phyloP scores from a whole-genome alignment of 2,329 filamentous ascomycete species.

The Arthroderma uncinatum region DNA sequence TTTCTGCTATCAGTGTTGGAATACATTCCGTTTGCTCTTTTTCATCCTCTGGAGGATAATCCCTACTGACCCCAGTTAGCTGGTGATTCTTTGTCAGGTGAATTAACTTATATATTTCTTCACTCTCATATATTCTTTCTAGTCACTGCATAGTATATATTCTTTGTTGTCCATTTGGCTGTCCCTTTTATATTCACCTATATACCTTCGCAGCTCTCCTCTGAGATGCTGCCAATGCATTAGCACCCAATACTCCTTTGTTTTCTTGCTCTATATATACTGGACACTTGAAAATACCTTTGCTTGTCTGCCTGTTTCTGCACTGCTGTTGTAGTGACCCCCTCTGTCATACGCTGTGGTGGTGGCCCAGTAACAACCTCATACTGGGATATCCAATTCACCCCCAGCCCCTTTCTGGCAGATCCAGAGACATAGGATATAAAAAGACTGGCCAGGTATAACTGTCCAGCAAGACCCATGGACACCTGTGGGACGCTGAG shows the following conservation, averaged over 20 bases:
- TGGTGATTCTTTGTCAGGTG: not conserved
- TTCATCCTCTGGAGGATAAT: not conserved
- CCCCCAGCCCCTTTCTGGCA: not conserved
- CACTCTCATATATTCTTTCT: not conserved
- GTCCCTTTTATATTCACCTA: not conserved
- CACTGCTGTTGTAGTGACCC: not conserved
- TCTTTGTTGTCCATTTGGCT: too few species aligned
- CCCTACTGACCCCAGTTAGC: not conserved
- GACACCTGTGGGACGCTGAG: conserved; percentile 40
- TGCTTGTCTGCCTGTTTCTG: not conserved
- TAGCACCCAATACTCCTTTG: not conserved
- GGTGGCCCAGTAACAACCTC: conserved; percentile 2
- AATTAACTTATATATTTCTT: not conserved
- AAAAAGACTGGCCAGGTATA: not conserved
- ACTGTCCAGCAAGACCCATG: conserved; percentile 23
- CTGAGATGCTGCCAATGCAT: not conserved
- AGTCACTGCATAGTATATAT: too few species aligned
- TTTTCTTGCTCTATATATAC: not conserved
- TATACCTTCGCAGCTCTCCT: not conserved
- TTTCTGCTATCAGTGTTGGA: not conserved
- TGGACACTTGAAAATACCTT: not conserved
- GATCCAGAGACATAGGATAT: not conserved
- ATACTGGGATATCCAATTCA: conserved; percentile 2
- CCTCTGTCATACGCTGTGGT: conserved; percentile 1
- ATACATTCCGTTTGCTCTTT: not conserved